Percentiles rank a stretch among this genome's conserved stretches.
Conservation (phyloP, 441 rosid genomes). For the Adansonia grandidieri region DNA sequence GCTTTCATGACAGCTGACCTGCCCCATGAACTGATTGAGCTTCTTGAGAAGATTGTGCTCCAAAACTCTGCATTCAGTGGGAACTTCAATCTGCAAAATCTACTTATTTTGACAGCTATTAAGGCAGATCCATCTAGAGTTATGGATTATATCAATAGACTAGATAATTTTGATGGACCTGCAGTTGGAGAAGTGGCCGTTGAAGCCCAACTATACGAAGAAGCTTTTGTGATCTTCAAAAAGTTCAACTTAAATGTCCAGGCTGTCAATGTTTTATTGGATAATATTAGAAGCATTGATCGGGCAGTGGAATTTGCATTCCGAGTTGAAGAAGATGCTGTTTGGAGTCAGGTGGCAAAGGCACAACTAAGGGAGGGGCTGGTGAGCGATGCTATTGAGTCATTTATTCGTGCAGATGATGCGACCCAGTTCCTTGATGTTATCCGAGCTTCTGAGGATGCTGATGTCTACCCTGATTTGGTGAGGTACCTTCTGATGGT, state of each 20-base stretch:
- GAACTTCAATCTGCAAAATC: constrained; percentile 95
- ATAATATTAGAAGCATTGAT: constrained; percentile 84
- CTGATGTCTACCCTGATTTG: constrained; percentile 90
- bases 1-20: constrained; percentile 99
- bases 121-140: constrained; percentile 99
- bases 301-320: constrained; percentile 99
- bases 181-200: constrained; percentile 99
- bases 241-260: constrained; percentile 97
- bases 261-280: constrained; percentile 88
- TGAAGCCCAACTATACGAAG: constrained; percentile 86
- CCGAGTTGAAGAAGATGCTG: constrained; percentile 97
- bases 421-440: constrained; percentile 92
- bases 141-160: constrained; percentile 96
- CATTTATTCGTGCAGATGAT: constrained; percentile 97
- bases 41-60: constrained; percentile 99
- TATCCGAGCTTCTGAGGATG: constrained; percentile 85
- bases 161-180: constrained; percentile 99
- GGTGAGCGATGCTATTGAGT: constrained; percentile 97
- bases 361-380: constrained; percentile 96
- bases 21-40: constrained; percentile 98
- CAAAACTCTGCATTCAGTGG: constrained; percentile 99
- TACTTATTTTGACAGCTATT: constrained; percentile 94
- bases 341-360: constrained; percentile 98
- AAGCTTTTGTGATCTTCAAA: constrained; percentile 94
- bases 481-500: constrained; percentile 97